phyloP scores from a whole-genome alignment of 116 monocot genomes.

The Posidonia oceanica region DNA sequence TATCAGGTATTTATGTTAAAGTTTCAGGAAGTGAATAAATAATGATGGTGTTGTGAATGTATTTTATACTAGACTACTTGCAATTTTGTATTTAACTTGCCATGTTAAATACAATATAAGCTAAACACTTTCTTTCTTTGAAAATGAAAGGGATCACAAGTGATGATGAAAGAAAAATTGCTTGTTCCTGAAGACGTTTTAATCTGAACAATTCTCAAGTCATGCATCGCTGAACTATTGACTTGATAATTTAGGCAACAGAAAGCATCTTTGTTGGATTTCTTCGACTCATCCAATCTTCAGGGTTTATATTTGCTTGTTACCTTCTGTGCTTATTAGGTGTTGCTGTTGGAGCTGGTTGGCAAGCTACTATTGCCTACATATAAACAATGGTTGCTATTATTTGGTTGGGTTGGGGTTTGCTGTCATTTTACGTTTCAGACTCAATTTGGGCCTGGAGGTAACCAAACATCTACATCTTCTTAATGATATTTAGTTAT shows the following conservation, averaged over 20 bases:
- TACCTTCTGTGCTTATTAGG: slow-evolving; percentile 15
- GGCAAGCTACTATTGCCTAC: slow-evolving; percentile 43
- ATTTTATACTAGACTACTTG: not conserved
- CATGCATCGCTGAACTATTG: too few relatives aligned
- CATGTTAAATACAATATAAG: too few relatives aligned
- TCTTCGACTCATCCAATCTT: not conserved
- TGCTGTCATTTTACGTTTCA: slow-evolving; percentile 30
- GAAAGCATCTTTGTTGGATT: not conserved
- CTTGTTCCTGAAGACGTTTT: too few relatives aligned
- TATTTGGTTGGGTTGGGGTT: slow-evolving; percentile 30
- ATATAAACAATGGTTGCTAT: slow-evolving; percentile 46
- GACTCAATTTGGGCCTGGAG: slow-evolving; percentile 24
- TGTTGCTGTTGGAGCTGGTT: slow-evolving; percentile 53
- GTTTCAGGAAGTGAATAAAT: not conserved
- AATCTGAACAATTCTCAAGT: too few relatives aligned
- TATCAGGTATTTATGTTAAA: slow-evolving; percentile 24
- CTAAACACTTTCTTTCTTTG: too few relatives aligned
- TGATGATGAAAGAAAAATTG: too few relatives aligned
- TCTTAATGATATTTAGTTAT: not conserved
- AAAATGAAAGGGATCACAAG: too few relatives aligned
- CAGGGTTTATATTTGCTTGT: not conserved
- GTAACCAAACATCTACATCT: slow-evolving; percentile 6
- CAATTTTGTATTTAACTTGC: not conserved
- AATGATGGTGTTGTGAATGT: not conserved
- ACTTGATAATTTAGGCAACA: not conserved